Conservation (phyloP, 2,329 filamentous ascomycete species). For the Tolypocladium album region DNA sequence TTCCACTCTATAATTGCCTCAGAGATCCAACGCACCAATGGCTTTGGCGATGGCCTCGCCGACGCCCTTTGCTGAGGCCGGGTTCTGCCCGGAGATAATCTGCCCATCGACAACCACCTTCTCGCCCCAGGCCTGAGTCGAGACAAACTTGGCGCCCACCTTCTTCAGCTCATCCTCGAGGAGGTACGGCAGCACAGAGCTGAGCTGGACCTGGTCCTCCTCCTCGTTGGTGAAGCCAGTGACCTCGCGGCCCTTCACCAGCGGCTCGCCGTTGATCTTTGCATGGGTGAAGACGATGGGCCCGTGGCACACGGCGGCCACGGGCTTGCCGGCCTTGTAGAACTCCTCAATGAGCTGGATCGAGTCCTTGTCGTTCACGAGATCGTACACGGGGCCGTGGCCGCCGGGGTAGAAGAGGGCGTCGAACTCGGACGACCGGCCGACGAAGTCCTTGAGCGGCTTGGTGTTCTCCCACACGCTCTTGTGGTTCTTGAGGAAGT, state of each 20-base stretch:
- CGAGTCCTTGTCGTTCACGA: conserved; percentile 44
- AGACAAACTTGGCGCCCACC: conserved; percentile 43
- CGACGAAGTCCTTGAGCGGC: conserved; percentile 44
- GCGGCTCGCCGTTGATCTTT: conserved; percentile 37
- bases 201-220: conserved; percentile 33
- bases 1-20: no score
- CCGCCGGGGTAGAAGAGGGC: conserved; percentile 49
- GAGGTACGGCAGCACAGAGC: conserved; percentile 45
- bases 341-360: conserved; percentile 54
- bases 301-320: conserved; percentile 60
- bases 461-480: conserved; percentile 53
- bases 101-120: conserved; percentile 40
- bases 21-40: conserved; percentile 15
- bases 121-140: conserved; percentile 35
- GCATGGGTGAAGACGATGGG: conserved; percentile 52
- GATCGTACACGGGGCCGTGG: conserved; percentile 58
- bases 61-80: conserved; percentile 37
- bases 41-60: conserved; percentile 40
- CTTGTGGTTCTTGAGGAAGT: conserved; percentile 46
- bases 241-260: conserved; percentile 45
- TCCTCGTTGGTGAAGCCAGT: conserved; percentile 55
- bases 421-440: conserved; percentile 49
- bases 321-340: conserved; percentile 46
- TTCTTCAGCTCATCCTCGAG: conserved; percentile 45
- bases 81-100: conserved; percentile 49